Evolutionary conservation across 1,284 basidiomycete species (phyloP), one percentile per base, ranked within the genome.

Genomic region (Naganishia albida): DNA sequence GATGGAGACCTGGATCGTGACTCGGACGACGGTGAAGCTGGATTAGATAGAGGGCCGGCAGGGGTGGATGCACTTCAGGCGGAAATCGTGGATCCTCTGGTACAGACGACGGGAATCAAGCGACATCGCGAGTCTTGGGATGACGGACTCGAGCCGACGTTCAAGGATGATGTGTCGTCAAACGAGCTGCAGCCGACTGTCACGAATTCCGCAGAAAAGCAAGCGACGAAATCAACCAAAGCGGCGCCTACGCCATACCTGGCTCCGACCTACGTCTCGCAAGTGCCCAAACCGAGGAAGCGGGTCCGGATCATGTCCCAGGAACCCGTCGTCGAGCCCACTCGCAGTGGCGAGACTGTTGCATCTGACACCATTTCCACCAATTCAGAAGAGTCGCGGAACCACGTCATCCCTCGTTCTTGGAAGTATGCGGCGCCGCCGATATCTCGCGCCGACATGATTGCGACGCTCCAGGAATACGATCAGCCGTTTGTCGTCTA

Each of bases 401-500:
- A 44, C 56, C 63, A 20, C n/a, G 18, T 43, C 67, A 10, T 42
- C 43, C 30, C 56, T 69, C 39, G 39, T 44, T 28, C 74, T 1
- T 88, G 84, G 77, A 72, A 79, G 28, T 93, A 88, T 70, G 73
- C 78, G 2, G 64, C 72, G 2, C 69, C 77, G 6, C 86, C 91
- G 0, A 91, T 91, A 1, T 52, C 70, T 0, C 39, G 50, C 1
- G 54, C 50, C 0, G 80, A 86, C 12, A 81, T 95, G 0, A 65
- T 85, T 13, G 73, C 73, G 3, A 85, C 82, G 26, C 76, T 90
- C 46, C 84, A 85, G 48, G 71, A 75, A 1, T 79, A 83, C 68
- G 82, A 82, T 8, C 75, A 91, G 13, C 85, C 86, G 1, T 79
- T 77, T 40, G 86, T 86, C 69, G 76, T 90, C 25, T 94, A 96